Conservation (phyloP, 2,329 filamentous ascomycete genomes). For the Davidsoniella australis region DNA sequence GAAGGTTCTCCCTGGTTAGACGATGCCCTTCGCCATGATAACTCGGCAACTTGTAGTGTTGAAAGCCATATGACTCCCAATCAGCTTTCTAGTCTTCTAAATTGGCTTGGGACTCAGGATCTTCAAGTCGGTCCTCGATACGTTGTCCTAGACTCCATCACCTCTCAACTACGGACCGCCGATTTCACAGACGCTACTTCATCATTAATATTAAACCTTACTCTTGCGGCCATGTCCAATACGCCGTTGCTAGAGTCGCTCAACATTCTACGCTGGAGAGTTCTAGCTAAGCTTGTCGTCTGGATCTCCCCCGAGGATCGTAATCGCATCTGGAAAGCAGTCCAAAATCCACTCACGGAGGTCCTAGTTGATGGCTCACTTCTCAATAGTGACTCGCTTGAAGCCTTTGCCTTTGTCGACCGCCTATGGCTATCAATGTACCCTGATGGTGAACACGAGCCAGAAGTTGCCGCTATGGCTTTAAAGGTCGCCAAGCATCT, state of each 20-base stretch:
- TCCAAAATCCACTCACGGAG: conserved; percentile 20
- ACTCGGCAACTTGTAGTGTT: conserved; percentile 15
- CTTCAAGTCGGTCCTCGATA: conserved; percentile 21
- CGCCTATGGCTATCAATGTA: conserved; percentile 23
- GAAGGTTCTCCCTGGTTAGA: conserved; percentile 21
- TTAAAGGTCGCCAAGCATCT: conserved; percentile 21
- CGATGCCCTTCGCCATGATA: conserved; percentile 10
- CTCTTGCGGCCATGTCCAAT: conserved; percentile 16
- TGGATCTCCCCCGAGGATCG: conserved; percentile 21
- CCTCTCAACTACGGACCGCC: conserved; percentile 25
- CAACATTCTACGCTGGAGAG: conserved; percentile 25
- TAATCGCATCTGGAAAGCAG: conserved; percentile 19
- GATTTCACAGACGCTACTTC: conserved; percentile 26
- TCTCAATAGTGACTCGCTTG: conserved; percentile 21
- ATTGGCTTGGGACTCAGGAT: conserved; percentile 24
- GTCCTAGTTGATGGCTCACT: conserved; percentile 20
- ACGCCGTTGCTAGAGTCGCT: conserved; percentile 18
- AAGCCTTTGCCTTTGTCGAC: conserved; percentile 25
- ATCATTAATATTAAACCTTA: conserved; percentile 22
- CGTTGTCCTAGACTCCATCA: conserved; percentile 27
- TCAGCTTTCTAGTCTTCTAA: conserved; percentile 27
- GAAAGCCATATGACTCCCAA: conserved; percentile 27
- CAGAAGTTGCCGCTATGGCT: conserved; percentile 19
- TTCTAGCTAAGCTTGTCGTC: conserved; percentile 21
- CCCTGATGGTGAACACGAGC: conserved; percentile 20